phyloP scores from a whole-genome alignment of 805 yeast species.

The Cephaloascus fragrans region DNA sequence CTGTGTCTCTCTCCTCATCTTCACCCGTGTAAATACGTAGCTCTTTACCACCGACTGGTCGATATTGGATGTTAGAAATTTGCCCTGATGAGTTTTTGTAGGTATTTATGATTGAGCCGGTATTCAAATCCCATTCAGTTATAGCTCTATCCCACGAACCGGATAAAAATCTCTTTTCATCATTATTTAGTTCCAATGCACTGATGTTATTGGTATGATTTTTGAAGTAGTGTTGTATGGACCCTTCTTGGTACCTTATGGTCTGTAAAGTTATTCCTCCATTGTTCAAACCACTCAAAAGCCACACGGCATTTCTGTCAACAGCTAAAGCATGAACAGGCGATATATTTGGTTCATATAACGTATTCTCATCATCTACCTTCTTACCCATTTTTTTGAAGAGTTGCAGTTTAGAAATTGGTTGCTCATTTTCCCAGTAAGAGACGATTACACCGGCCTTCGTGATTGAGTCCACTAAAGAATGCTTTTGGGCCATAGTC shows the following conservation, averaged over 20 bases:
- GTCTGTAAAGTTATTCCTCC: conserved; percentile 89
- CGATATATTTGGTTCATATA: conserved; percentile 53
- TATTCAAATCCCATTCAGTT: conserved; percentile 76
- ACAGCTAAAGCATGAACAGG: conserved; percentile 87
- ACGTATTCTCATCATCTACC: conserved; percentile 24
- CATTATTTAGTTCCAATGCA: conserved; percentile 49
- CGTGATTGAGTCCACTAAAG: conserved; percentile 74
- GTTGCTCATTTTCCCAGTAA: conserved; percentile 97
- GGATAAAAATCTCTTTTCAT: conserved; percentile 57
- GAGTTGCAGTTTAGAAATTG: conserved; percentile 38
- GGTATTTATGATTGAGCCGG: conserved; percentile 43
- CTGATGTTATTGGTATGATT: conserved; percentile 71
- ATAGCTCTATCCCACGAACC: conserved; percentile 89
- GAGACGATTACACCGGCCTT: conserved; percentile 76
- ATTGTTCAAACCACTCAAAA: conserved; percentile 66
- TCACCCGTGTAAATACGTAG: conserved; percentile 10
- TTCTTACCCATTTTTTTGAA: conserved; percentile 24
- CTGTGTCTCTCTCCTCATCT: conserved; percentile 6
- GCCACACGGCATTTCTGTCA: conserved; percentile 76
- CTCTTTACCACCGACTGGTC: conserved; percentile 49
- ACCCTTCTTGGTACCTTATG: conserved; percentile 74
- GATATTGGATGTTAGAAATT: conserved; percentile 61
- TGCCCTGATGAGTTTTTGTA: conserved; percentile 66
- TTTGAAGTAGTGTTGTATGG: conserved; percentile 65
- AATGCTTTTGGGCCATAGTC: conserved; percentile 87